Percentiles rank a stretch among this genome's conserved stretches.
phyloP scores from a whole-genome alignment of 192 early-diverging fungal species.

The Coemansia javaensis region DNA sequence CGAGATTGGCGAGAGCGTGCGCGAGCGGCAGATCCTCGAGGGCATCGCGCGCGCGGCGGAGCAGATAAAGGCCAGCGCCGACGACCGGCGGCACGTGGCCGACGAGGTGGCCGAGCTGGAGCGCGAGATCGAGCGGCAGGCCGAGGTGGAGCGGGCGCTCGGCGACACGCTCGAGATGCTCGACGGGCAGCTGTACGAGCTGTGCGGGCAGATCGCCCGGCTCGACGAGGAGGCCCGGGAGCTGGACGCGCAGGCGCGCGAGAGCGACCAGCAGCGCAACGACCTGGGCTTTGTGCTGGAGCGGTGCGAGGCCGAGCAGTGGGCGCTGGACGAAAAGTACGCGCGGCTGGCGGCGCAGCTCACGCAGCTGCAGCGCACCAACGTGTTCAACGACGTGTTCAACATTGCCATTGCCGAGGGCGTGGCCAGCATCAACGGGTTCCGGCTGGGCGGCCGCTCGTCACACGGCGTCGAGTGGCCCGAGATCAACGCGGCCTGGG shows the following conservation, averaged over 20 bases:
- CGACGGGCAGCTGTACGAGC: conserved; percentile 39
- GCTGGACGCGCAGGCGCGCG: conserved; percentile 36
- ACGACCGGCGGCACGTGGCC: conserved; percentile 3
- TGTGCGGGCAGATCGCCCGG: conserved; percentile 39
- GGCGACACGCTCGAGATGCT: conserved; percentile 45
- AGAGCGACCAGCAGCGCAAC: conserved; percentile 68
- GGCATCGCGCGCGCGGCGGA: conserved; percentile 62
- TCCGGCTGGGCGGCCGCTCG: conserved; percentile 75
- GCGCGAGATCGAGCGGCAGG: conserved; percentile 52
- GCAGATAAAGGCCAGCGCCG: conserved; percentile 16
- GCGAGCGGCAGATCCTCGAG: conserved; percentile 73
- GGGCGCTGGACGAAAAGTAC: conserved; percentile 72
- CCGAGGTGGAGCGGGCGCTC: conserved; percentile 44
- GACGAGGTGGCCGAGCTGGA: conserved; percentile 54
- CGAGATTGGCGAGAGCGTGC: conserved; percentile 62
- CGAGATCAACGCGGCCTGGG: conserved; percentile 96
- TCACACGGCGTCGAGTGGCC: conserved; percentile 85
- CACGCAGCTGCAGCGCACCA: conserved; percentile 82
- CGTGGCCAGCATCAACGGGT: conserved; percentile 92
- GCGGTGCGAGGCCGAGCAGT: conserved; percentile 67
- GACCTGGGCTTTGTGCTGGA: conserved; percentile 60
- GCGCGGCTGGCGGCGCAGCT: conserved; percentile 72
- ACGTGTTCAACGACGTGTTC: conserved; percentile 94
- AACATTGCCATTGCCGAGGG: conserved; percentile 79
- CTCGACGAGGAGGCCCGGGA: conserved; percentile 51